Conservation (phyloP, 345 rosid species). For the Stellera chamaejasme region DNA sequence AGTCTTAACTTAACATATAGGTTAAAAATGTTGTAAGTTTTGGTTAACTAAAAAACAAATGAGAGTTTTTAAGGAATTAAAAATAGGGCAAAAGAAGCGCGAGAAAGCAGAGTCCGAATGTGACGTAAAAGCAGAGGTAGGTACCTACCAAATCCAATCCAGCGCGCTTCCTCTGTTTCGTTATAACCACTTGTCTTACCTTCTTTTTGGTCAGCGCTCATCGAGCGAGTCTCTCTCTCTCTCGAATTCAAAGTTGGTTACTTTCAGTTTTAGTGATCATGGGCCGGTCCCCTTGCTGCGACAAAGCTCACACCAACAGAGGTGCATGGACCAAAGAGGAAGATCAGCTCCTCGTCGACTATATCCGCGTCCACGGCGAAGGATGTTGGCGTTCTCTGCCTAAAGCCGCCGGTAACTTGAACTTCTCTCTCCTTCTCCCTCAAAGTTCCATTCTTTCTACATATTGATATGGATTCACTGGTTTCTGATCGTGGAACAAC, state of each 20-base stretch:
- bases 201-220: too few relatives aligned
- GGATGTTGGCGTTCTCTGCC: slow-evolving; percentile 62
- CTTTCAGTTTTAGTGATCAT: slow-evolving; percentile 6
- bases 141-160: too few relatives aligned
- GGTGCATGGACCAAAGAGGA: slow-evolving; percentile 62
- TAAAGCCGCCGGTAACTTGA: slow-evolving; percentile 36
- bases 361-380: slow-evolving; percentile 41
- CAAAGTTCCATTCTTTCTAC: neutral
- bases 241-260: neutral
- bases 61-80: neutral
- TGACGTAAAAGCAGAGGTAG: too few relatives aligned
- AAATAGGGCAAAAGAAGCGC: too few relatives aligned
- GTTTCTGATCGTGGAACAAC: too few relatives aligned
- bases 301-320: slow-evolving; percentile 52
- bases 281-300: slow-evolving; percentile 47
- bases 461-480: too few relatives aligned
- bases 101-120: neutral
- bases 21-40: too few relatives aligned
- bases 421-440: too few relatives aligned
- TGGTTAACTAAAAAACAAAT: neutral
- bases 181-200: too few relatives aligned
- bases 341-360: slow-evolving; percentile 36
- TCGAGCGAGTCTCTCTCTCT: too few relatives aligned
- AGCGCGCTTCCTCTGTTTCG: too few relatives aligned
- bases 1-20: too few relatives aligned